Conservation (phyloP, 1,139 yeast species). For the Scheffersomyces illinoinensis region DNA sequence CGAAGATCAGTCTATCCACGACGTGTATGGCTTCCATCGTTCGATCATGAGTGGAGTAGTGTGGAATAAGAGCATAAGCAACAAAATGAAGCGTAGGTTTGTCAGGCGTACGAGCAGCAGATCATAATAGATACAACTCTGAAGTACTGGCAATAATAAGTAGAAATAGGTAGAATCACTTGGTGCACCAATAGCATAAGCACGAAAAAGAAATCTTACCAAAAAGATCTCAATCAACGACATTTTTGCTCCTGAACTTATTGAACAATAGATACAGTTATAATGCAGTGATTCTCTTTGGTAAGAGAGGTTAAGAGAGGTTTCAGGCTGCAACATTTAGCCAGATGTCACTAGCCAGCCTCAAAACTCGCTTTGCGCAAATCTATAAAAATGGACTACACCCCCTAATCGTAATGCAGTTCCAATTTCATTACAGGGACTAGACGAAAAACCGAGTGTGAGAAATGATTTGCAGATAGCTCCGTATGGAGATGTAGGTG, state of each 20-base stretch:
- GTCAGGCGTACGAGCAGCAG: conserved; percentile 13
- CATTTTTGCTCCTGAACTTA: not conserved
- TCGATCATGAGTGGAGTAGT: conserved; percentile 57
- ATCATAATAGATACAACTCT: not conserved
- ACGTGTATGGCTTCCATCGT: conserved; percentile 50
- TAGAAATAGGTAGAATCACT: not conserved
- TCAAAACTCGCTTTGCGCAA: not conserved
- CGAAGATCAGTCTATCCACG: conserved; percentile 39
- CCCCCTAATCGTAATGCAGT: not conserved
- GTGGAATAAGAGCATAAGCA: conserved; percentile 57
- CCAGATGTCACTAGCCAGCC: not conserved
- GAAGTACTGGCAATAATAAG: not conserved
- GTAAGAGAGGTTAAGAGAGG: not conserved
- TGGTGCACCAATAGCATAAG: not conserved
- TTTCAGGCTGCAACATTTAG: not conserved
- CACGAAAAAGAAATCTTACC: not conserved
- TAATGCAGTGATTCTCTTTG: not conserved
- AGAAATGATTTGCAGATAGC: not conserved
- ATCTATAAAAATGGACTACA: not conserved
- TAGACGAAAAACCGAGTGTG: not conserved
- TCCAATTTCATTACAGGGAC: not conserved
- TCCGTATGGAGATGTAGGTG: not conserved
- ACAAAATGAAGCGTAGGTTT: conserved; percentile 48
- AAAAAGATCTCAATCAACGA: not conserved
- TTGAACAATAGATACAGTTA: not conserved